Evolutionary conservation across 208 protist species (phyloP).

Genomic region (Trypanosoma rangeli): DNA sequence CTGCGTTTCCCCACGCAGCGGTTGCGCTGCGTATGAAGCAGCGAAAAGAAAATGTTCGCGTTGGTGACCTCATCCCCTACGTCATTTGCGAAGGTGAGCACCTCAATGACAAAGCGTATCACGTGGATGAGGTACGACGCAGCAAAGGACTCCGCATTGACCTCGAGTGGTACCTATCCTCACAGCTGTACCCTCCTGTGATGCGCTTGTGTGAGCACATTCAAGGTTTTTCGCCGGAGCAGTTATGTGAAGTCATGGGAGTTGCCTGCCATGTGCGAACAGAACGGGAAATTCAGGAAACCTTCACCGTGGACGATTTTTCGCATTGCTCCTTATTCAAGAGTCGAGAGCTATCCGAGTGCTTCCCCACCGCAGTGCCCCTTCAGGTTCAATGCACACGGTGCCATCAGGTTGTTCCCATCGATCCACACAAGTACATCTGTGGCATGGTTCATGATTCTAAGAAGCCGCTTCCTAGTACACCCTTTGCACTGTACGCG

Average conservation of each 20-base stretch:
- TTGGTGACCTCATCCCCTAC: constrained; percentile 96
- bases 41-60: constrained; percentile 88
- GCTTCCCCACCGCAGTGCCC: constrained; percentile 70
- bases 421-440: constrained; percentile 84
- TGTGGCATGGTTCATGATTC: constrained; percentile 41
- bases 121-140: constrained; percentile 86
- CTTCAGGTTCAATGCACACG: constrained; percentile 74
- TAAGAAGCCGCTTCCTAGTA: constrained; percentile 11
- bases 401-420: constrained; percentile 61
- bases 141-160: constrained; percentile 74
- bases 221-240: constrained; percentile 77
- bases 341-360: constrained; percentile 58
- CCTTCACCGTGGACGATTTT: constrained; percentile 54
- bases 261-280: constrained; percentile 44
- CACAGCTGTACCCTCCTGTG: constrained; percentile 95
- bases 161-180: constrained; percentile 93
- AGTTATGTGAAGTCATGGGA: constrained; percentile 88
- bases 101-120: constrained; percentile 73
- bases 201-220: constrained; percentile 94
- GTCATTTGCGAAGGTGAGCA: constrained; percentile 92
- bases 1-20: constrained; percentile 92
- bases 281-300: constrained; percentile 19
- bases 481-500: constrained; percentile 70
- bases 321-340: constrained; percentile 78
- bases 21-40: constrained; percentile 94